Evolutionary conservation across 2,329 filamentous ascomycete genomes (phyloP).

Genomic region (Onygenales sp.): DNA sequence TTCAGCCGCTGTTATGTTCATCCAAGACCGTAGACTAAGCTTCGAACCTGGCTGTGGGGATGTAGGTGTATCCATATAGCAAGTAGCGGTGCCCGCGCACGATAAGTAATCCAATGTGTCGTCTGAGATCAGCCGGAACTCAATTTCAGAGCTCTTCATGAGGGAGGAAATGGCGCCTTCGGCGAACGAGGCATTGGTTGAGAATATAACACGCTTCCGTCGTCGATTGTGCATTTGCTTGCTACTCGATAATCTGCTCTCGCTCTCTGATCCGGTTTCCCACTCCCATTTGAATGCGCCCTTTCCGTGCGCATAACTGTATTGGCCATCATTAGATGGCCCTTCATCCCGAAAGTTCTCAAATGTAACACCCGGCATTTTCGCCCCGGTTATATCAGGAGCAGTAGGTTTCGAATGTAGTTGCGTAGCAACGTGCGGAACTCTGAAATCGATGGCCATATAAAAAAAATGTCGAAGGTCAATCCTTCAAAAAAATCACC

Average conservation of each 20-base stretch:
- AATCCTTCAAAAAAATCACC: too few relatives aligned
- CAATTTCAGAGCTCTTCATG: constrained; percentile 28
- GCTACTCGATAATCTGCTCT: not conserved
- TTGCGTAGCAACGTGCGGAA: not conserved
- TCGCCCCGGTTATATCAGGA: not conserved
- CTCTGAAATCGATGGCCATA: not conserved
- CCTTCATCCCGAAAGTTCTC: not conserved
- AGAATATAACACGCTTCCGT: constrained; percentile 25
- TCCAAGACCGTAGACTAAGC: constrained; percentile 28
- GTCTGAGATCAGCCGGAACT: constrained; percentile 34
- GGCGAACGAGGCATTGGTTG: constrained; percentile 31
- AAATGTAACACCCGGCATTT: not conserved
- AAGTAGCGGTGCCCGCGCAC: constrained; percentile 26
- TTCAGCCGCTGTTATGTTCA: constrained; percentile 41
- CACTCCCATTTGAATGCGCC: not conserved
- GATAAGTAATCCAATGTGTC: constrained; percentile 13
- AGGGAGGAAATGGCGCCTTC: constrained; percentile 29
- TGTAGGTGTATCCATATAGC: constrained; percentile 32
- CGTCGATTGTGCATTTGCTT: constrained; percentile 7
- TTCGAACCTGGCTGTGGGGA: constrained; percentile 27
- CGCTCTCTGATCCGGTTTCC: not conserved
- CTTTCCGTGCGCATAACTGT: not conserved
- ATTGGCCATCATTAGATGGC: too few relatives aligned
- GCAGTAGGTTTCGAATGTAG: not conserved
- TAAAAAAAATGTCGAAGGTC: not conserved